Conservation (phyloP, 345 rosid genomes). For the Corchorus capsularis region DNA sequence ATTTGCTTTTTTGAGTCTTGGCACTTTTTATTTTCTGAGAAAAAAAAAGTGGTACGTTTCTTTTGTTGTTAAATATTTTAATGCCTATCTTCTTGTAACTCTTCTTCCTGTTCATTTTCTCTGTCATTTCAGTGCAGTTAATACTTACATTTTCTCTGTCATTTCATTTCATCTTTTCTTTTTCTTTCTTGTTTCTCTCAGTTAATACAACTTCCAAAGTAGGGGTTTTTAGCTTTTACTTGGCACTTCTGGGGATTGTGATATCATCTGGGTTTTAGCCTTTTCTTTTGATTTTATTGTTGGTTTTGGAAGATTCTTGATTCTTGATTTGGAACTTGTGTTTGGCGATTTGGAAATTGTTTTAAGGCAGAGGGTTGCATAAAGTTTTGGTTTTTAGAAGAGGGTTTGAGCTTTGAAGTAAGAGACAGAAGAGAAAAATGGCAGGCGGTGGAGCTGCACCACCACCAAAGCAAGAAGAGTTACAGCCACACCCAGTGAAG, state of each 20-base stretch:
- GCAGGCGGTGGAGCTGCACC: slow-evolving; percentile 67
- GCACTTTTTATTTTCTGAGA: slow-evolving; percentile 10
- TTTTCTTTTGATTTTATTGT: neutral
- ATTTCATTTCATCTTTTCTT: neutral
- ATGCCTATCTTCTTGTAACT: slow-evolving; percentile 29
- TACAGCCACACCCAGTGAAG: slow-evolving; percentile 86
- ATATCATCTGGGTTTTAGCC: slow-evolving; percentile 12
- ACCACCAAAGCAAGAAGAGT: slow-evolving; percentile 82
- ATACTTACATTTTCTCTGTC: neutral
- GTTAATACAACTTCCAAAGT: slow-evolving; percentile 7
- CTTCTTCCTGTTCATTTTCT: slow-evolving; percentile 7
- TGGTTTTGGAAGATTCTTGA: slow-evolving; percentile 27
- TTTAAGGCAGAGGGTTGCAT: slow-evolving; percentile 11
- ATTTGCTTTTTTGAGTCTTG: neutral
- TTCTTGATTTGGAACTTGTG: slow-evolving; percentile 24
- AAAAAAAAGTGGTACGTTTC: slow-evolving; percentile 12
- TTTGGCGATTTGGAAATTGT: slow-evolving; percentile 35
- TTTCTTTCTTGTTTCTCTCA: slow-evolving; percentile 7
- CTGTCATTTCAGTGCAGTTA: neutral
- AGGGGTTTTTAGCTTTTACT: neutral
- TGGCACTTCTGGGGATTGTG: slow-evolving; percentile 23
- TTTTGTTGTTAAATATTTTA: slow-evolving; percentile 11
- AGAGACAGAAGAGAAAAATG: slow-evolving; percentile 33
- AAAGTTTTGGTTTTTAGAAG: neutral
- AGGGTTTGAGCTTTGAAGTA: neutral